These are phyloP conservation scores for Cryptococcus neoformans DNA, from an alignment of 1,284 basidiomycete species.

Conservation along the genomic window DNA sequence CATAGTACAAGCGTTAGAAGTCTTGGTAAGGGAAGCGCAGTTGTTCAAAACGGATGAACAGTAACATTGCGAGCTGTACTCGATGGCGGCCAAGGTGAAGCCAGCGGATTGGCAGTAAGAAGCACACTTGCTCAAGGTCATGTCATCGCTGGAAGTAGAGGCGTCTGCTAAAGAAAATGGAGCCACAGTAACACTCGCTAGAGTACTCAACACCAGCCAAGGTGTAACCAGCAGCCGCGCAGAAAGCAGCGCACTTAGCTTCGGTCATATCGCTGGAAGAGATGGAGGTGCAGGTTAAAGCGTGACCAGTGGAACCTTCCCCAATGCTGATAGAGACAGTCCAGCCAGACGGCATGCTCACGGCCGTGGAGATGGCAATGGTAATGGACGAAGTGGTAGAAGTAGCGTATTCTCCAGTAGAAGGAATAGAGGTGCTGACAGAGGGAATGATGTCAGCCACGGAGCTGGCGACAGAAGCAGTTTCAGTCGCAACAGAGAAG, in stretches of 20 bases:
- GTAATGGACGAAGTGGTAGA: slow-evolving; percentile 3
- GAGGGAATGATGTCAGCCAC: slow-evolving; percentile 6
- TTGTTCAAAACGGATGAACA: slow-evolving; percentile 22
- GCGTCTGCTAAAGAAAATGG: slow-evolving; percentile 17
- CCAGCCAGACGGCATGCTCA: slow-evolving; percentile 17
- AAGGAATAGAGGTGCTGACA: background rate
- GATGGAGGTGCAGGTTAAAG: slow-evolving; percentile 18
- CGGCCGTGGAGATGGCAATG: slow-evolving; percentile 2
- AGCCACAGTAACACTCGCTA: slow-evolving; percentile 14
- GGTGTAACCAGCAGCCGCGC: slow-evolving; percentile 25
- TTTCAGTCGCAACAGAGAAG: background rate
- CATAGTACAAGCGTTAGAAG: slow-evolving; percentile 23
- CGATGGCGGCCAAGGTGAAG: slow-evolving; percentile 11
- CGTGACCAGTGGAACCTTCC: slow-evolving; percentile 22
- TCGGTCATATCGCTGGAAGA: slow-evolving; percentile 21
- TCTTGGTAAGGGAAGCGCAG: slow-evolving; percentile 18
- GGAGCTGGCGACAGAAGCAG: slow-evolving; percentile 1
- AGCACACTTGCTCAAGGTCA: slow-evolving; percentile 27
- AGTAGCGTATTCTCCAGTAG: background rate
- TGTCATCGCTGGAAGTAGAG: slow-evolving; percentile 12
- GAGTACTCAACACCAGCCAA: slow-evolving; percentile 28
- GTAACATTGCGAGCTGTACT: slow-evolving; percentile 26
- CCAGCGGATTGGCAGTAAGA: slow-evolving; percentile 8
- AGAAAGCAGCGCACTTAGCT: slow-evolving; percentile 26
- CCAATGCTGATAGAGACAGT: slow-evolving; percentile 15